Evolutionary conservation across 805 yeast genomes (phyloP).

Genomic region (Cyberlindnera xishuangbannaensis): DNA sequence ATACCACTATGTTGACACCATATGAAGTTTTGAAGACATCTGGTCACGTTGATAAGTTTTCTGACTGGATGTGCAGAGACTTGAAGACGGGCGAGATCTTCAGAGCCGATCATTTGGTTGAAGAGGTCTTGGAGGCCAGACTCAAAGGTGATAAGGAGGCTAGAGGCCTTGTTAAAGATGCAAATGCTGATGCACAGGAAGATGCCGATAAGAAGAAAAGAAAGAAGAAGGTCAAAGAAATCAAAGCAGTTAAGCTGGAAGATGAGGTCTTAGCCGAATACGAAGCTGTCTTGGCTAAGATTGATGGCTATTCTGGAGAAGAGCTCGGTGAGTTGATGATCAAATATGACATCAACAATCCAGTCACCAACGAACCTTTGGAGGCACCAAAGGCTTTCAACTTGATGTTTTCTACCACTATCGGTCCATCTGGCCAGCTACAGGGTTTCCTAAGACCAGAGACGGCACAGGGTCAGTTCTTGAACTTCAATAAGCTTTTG

Average conservation of each 20-base stretch:
- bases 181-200: constrained; percentile 54
- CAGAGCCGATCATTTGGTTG: constrained; percentile 97
- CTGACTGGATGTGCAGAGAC: constrained; percentile 99
- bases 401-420: constrained; percentile 98
- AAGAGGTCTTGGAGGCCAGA: constrained; percentile 94
- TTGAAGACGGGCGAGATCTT: constrained; percentile 94
- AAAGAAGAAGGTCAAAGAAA: constrained; percentile 94
- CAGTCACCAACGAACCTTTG: constrained; percentile 78
- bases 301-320: constrained; percentile 92
- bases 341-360: constrained; percentile 82
- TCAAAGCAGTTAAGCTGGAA: constrained; percentile 79
- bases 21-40: constrained; percentile 96
- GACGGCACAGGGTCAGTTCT: constrained; percentile 99
- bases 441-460: constrained; percentile 97
- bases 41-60: constrained; percentile 98
- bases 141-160: constrained; percentile 97
- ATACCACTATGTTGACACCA: constrained; percentile 96
- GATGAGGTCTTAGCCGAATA: constrained; percentile 76
- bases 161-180: constrained; percentile 63
- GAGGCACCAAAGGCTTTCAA: constrained; percentile 94
- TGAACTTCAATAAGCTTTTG: constrained; percentile 87
- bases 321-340: constrained; percentile 85
- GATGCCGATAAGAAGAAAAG: constrained; percentile 86
- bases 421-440: constrained; percentile 96
- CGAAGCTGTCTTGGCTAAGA: constrained; percentile 82